phyloP scores from a whole-genome alignment of 208 protist genomes.

The Trypanosoma lewisi region DNA sequence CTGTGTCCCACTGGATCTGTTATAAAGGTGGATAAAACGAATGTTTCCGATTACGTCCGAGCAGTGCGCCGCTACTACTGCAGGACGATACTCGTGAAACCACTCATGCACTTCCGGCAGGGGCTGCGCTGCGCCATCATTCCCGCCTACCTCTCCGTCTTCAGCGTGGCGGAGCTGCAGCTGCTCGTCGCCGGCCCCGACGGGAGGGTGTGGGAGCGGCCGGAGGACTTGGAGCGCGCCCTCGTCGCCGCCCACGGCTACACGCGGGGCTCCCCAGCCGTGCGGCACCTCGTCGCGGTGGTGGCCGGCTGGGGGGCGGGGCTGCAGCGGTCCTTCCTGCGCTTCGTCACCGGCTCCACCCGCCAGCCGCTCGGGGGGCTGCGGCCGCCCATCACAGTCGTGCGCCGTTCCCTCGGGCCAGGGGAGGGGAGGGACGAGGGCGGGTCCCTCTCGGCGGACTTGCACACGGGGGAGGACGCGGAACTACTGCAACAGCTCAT shows the following conservation, averaged over 20 bases:
- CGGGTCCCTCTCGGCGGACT: neutral
- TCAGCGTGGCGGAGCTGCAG: slow-evolving; percentile 53
- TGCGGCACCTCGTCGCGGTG: slow-evolving; percentile 55
- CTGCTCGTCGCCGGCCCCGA: slow-evolving; percentile 46
- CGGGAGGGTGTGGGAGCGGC: slow-evolving; percentile 59
- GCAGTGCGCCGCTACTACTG: slow-evolving; percentile 46
- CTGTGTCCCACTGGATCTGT: slow-evolving; percentile 24
- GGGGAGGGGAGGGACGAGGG: neutral
- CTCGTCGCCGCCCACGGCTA: slow-evolving; percentile 70
- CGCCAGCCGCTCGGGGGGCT: slow-evolving; percentile 57
- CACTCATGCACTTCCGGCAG: slow-evolving; percentile 40
- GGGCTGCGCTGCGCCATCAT: slow-evolving; percentile 52
- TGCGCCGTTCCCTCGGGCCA: slow-evolving; percentile 46
- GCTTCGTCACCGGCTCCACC: slow-evolving; percentile 79
- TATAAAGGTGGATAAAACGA: slow-evolving; percentile 29
- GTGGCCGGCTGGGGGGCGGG: slow-evolving; percentile 47
- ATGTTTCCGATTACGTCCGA: slow-evolving; percentile 47
- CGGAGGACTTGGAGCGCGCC: slow-evolving; percentile 38
- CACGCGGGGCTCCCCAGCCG: slow-evolving; percentile 40
- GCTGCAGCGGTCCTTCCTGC: slow-evolving; percentile 72
- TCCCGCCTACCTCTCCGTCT: slow-evolving; percentile 54
- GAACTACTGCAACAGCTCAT: slow-evolving; percentile 6
- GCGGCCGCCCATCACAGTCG: slow-evolving; percentile 67
- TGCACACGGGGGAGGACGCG: neutral
- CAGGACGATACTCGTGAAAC: slow-evolving; percentile 24